Base-by-base conservation (phyloP, 306 rosid species). In the Rubus parviflorus region DNA sequence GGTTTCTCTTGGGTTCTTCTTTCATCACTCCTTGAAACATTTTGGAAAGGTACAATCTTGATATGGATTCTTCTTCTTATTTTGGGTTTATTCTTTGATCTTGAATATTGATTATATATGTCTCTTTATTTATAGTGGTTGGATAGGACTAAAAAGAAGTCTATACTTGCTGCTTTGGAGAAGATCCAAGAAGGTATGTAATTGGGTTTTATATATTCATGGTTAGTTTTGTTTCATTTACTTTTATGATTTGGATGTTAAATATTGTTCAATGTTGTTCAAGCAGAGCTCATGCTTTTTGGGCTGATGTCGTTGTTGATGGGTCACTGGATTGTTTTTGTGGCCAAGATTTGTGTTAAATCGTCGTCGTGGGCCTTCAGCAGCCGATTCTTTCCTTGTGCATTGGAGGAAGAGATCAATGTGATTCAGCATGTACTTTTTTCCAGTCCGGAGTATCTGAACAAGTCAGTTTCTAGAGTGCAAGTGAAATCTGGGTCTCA, bases 271-370 rank as follows among this genome's bases (percentile, higher is more conserved):
- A 30, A 57, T 73, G 23, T 57, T 89, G 46, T 81, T 38, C 67
- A 83, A 82, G 75, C 91, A 95, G 98, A 95, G 81, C 79, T 95
- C 42, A 92, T 92, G 93, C 93, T 92, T 43, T 90, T 95, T 82
- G 98, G 98, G 74, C 88, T 95, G 60, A 76, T 92, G 52, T 95
- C 98, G 22, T 81, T 95, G 83, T 61, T 92, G 87, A 92, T 95
- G 98, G 95, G 98, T 16, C 97, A 95, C 80, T 92, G 97, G 97
- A 92, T 86, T 71, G 42, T 83, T 58, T 83, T 80, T 75, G 93
- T 95, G 83, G 97, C 98, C 52, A 90, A 88, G 89, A 89, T 95
- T 86, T 92, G 98, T 61, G 87, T 95, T 4, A 87, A 90, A 72
- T 78, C 97, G 5, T 88, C 97, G 0, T 80, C 97, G 3, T 85